These are phyloP conservation scores for Yamadazyma olivae DNA, from an alignment of 805 yeast species.

Conservation along the genomic window DNA sequence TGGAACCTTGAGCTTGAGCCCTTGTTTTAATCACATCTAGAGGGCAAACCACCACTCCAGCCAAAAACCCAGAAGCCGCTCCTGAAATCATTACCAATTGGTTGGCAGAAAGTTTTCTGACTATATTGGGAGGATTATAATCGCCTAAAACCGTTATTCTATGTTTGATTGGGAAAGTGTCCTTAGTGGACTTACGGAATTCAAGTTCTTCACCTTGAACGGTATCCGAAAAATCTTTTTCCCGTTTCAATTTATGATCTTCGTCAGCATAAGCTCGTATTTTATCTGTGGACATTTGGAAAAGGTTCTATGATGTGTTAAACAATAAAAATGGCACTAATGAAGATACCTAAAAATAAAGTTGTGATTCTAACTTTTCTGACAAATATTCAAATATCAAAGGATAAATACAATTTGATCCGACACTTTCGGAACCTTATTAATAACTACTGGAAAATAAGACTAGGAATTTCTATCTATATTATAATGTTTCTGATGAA, in stretches of 20 bases:
- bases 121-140: conserved; percentile 17
- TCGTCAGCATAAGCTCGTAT: conserved; percentile 8
- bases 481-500: no score
- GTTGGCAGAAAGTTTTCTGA: conserved; percentile 32
- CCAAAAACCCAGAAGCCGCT: conserved; percentile 87
- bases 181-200: conserved; percentile 21
- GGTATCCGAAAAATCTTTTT: conserved; percentile 30
- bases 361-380: no score
- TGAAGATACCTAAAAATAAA: no score
- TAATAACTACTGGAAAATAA: no score
- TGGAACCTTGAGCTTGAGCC: conserved; percentile 29
- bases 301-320: no score
- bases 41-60: conserved; percentile 92
- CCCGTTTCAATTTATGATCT: no score
- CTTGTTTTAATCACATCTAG: conserved; percentile 93
- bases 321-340: no score
- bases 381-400: no score
- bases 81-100: conserved; percentile 82
- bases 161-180: conserved; percentile 20
- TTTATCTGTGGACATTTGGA: conserved; percentile 2
- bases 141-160: conserved; percentile 17
- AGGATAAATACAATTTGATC: no score
- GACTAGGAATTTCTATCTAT: no score
- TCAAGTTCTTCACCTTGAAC: conserved; percentile 39
- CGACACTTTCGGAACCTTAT: no score